phyloP scores from a whole-genome alignment of 176 grass and related monocot genomes.

The Oryza meridionalis region DNA sequence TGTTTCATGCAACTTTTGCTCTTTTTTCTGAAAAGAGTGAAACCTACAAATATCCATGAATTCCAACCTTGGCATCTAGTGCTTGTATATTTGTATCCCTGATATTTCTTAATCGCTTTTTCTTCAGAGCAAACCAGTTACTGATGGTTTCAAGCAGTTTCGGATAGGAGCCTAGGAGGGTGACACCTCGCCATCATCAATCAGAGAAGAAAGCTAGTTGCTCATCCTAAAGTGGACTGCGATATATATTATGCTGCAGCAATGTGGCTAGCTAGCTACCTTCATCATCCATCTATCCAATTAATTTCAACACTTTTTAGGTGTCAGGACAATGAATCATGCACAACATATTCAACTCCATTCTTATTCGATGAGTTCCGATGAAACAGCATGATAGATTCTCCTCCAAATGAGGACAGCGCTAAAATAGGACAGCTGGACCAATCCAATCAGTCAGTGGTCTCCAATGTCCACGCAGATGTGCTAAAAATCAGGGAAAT shows the following conservation, averaged over 20 bases:
- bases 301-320: neutral
- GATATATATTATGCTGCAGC: neutral
- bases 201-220: neutral
- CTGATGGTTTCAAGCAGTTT: constrained; percentile 9
- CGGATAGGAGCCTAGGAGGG: neutral
- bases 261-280: neutral
- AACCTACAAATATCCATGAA: no score
- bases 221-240: constrained; percentile 17
- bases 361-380: constrained; percentile 22
- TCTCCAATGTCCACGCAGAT: constrained; percentile 17
- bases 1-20: neutral
- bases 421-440: neutral
- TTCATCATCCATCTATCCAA: neutral
- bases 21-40: neutral
- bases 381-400: constrained; percentile 24
- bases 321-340: constrained; percentile 12
- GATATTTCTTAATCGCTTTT: neutral
- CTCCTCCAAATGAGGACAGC: neutral
- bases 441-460: constrained; percentile 9
- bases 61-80: constrained; percentile 16
- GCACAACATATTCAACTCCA: constrained; percentile 19
- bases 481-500: neutral
- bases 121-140: constrained; percentile 17
- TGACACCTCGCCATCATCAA: constrained; percentile 34
- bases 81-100: constrained; percentile 12